Evolutionary conservation across 805 yeast species (phyloP).

Genomic region (Ogataea nitratoaversa): DNA sequence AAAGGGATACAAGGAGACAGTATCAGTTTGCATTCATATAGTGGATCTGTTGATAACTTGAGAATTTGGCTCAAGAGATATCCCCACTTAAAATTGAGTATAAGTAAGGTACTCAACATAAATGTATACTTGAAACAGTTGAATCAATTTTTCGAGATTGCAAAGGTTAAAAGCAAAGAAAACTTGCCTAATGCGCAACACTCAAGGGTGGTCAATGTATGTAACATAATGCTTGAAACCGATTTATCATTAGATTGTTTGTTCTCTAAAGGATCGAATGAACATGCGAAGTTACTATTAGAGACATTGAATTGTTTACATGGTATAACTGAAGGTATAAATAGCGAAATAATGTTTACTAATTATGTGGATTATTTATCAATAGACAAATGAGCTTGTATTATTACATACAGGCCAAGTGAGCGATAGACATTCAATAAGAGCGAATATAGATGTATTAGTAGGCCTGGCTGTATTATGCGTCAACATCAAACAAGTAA

Average conservation of each 20-base stretch:
- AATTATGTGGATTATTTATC: slow-evolving; percentile 9
- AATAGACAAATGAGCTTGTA: neutral
- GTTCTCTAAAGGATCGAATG: slow-evolving; percentile 5
- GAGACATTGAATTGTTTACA: slow-evolving; percentile 8
- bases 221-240: slow-evolving; percentile 44
- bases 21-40: slow-evolving; percentile 76
- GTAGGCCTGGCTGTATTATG: too few relatives aligned
- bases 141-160: slow-evolving; percentile 10
- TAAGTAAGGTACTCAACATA: slow-evolving; percentile 27
- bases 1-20: slow-evolving; percentile 26
- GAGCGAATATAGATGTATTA: too few relatives aligned
- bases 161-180: slow-evolving; percentile 16
- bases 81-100: slow-evolving; percentile 34
- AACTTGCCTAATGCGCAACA: too few relatives aligned
- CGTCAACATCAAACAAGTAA: neutral
- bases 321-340: slow-evolving; percentile 3
- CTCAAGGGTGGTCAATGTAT: slow-evolving; percentile 23
- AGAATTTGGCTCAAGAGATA: slow-evolving; percentile 39
- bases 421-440: neutral
- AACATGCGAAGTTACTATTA: slow-evolving; percentile 10
- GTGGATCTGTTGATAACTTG: slow-evolving; percentile 76
- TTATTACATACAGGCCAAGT: neutral
- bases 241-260: slow-evolving; percentile 37
- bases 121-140: slow-evolving; percentile 16
- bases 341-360: slow-evolving; percentile 4